Evolutionary conservation across 2,329 filamentous ascomycete species (phyloP).

Genomic region (Tolypocladium cylindrosporum): DNA sequence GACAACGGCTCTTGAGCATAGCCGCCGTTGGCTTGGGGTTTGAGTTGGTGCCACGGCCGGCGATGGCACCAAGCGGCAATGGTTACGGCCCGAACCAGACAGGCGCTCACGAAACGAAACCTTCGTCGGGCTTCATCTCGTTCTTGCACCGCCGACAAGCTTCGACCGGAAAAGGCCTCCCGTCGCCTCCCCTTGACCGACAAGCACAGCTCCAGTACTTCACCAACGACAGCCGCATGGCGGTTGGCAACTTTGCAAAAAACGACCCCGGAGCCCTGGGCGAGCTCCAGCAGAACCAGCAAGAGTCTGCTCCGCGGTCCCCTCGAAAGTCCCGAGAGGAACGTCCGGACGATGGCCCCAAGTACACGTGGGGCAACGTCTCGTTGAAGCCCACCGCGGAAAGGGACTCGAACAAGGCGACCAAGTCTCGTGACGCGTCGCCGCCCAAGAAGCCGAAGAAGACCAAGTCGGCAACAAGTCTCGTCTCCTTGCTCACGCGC

Average conservation of each 20-base stretch:
- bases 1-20: not conserved
- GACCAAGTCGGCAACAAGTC: slow-evolving; percentile 72
- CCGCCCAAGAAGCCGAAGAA: slow-evolving; percentile 64
- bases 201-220: not conserved
- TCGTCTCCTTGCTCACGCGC: slow-evolving; percentile 66
- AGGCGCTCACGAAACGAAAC: slow-evolving; percentile 33
- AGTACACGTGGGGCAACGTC: slow-evolving; percentile 23
- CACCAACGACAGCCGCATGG: slow-evolving; percentile 13
- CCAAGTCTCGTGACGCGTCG: slow-evolving; percentile 35
- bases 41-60: not conserved
- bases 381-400: slow-evolving; percentile 31
- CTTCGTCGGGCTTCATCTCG: slow-evolving; percentile 35
- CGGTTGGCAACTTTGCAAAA: slow-evolving; percentile 23
- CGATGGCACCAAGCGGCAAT: slow-evolving; percentile 10
- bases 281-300: slow-evolving; percentile 48
- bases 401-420: slow-evolving; percentile 22
- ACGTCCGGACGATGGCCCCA: slow-evolving; percentile 16
- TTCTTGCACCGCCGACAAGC: slow-evolving; percentile 40
- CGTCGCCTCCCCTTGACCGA: slow-evolving; percentile 3
- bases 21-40: not conserved
- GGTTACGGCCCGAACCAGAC: slow-evolving; percentile 4
- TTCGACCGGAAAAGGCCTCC: slow-evolving; percentile 28
- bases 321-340: slow-evolving; percentile 27
- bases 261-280: slow-evolving; percentile 36
- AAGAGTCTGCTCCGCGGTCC: slow-evolving; percentile 27